phyloP scores from a whole-genome alignment of 2,329 filamentous ascomycete species.

The Sporothrix schenckii region DNA sequence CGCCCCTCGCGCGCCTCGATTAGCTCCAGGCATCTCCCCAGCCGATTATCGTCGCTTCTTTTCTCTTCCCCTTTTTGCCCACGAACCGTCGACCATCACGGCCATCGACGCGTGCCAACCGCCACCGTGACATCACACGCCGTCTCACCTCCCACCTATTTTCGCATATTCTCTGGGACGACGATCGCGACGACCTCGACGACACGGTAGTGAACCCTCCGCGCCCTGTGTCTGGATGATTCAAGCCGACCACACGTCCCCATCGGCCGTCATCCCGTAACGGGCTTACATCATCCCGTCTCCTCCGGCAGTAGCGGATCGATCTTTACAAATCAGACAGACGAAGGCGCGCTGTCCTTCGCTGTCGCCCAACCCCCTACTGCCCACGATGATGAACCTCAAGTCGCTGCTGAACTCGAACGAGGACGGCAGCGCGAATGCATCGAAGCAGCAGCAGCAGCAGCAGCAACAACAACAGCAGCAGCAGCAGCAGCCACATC shows the following conservation, averaged over 20 bases:
- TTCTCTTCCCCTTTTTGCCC: background rate
- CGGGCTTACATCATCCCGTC: background rate
- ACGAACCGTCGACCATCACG: background rate
- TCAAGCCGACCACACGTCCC: background rate
- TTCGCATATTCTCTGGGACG: background rate
- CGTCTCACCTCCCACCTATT: too few species aligned
- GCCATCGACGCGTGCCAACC: conserved; percentile 6
- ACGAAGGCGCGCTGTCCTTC: conserved; percentile 10
- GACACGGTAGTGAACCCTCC: background rate
- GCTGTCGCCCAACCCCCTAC: conserved; percentile 24
- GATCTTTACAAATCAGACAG: background rate
- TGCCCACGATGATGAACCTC: conserved; percentile 53
- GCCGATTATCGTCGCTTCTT: background rate
- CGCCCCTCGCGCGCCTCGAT: conserved; percentile 21
- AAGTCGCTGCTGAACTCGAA: conserved; percentile 58
- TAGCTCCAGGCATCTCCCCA: conserved; percentile 6
- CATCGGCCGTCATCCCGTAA: conserved; percentile 11
- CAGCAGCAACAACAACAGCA: conserved; percentile 41
- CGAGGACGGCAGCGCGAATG: conserved; percentile 46
- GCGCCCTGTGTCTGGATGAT: conserved; percentile 7
- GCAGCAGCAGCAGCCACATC: conserved; percentile 38
- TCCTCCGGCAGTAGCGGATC: background rate
- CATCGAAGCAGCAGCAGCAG: conserved; percentile 38
- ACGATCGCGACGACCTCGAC: conserved; percentile 3
- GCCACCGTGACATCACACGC: background rate